Evolutionary conservation across 495 filamentous ascomycete genomes (phyloP), one percentile per base, ranked within the genome.

Genomic region (Neurospora cerealis): DNA sequence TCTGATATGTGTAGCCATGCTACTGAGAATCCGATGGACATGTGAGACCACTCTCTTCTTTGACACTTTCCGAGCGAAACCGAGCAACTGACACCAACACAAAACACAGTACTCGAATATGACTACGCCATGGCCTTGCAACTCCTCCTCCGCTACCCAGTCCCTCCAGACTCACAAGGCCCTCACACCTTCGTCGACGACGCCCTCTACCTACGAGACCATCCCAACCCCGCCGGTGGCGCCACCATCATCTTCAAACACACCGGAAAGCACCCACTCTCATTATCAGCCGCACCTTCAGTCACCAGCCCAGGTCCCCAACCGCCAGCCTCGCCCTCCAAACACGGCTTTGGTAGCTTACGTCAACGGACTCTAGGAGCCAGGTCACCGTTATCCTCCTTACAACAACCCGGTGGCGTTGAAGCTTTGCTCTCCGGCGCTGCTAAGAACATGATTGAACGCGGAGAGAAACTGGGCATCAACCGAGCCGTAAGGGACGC

Each of bases 401-500:
- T 90, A 70, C 82, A 93, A 78, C 84, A 89, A 75, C 83, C 90
- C 78, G 86, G 88, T 73, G 85, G 88, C 5, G 85, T 98, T 19
- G 95, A 98, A 80, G 83, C 87, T 0, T 79, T 99, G 2, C 85
- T 99, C 41, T 93, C 95, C 77, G 93, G 94, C 46, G 94, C 96
- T 15, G 94, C 95, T 5, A 91, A 91, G 77, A 91, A 90, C 46
- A 90, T 98, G 19, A 89, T 97, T 71, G 90, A 92, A 69, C 89
- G 91, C 10, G 90, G 95, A 48, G 95, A 97, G 78, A 89, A 90
- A 72, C 93, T 95, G 81, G 94, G 95, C 4, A 91, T 98, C 39
- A 94, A 94, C 75, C 93, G 94, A 81, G 94, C 93, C 13, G 91
- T 99, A 13, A 90, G 95, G 24, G 94, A 95, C 74, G 95, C 96